phyloP scores from a whole-genome alignment of 257 asterid genomes.

The Henckelia pumila region DNA sequence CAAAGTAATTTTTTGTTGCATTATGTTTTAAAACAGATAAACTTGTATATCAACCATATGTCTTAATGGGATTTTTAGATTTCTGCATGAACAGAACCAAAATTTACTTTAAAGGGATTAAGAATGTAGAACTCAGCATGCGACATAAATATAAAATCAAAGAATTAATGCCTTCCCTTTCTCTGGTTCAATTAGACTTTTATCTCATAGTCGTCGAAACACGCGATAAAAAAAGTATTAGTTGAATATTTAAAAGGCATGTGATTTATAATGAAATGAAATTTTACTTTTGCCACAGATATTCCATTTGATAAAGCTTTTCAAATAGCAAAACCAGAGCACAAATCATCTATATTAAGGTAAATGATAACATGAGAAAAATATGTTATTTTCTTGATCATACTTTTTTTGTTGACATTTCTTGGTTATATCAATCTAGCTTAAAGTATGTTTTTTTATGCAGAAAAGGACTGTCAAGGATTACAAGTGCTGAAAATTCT shows the following conservation, averaged over 20 bases:
- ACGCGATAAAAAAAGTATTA: too few relatives aligned
- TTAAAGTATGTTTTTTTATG: not conserved
- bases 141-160: too few relatives aligned
- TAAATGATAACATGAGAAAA: not conserved
- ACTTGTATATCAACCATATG: too few relatives aligned
- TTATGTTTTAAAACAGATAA: too few relatives aligned
- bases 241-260: not conserved
- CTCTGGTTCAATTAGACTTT: too few relatives aligned
- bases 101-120: too few relatives aligned
- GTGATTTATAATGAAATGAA: not conserved
- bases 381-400: not conserved
- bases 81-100: too few relatives aligned
- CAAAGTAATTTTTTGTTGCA: conserved; percentile 29
- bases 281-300: not conserved
- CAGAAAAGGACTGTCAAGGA: not conserved
- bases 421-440: not conserved
- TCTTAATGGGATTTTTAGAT: too few relatives aligned
- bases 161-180: too few relatives aligned
- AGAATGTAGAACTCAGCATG: too few relatives aligned
- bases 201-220: too few relatives aligned
- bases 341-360: not conserved
- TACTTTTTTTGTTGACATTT: not conserved
- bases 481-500: not conserved
- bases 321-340: not conserved
- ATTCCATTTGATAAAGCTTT: not conserved